Evolutionary conservation across 306 rosid genomes (phyloP).

Genomic region (Prinsepia uniflora): DNA sequence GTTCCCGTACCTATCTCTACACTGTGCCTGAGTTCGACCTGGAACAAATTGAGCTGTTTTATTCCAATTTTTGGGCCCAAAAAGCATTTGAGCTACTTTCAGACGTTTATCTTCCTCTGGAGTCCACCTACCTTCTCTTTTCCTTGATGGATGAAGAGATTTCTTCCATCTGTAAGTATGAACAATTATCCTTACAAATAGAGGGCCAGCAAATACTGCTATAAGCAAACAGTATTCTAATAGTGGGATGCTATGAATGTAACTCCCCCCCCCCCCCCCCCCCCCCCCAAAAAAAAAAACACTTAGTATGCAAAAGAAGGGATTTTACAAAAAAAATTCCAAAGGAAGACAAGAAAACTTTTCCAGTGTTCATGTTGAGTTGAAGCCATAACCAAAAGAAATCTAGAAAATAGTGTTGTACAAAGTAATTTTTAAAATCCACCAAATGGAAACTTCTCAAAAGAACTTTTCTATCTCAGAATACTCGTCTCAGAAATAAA

Average conservation of each 20-base stretch:
- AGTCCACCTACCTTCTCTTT: constrained; percentile 64
- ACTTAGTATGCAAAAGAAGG: background rate
- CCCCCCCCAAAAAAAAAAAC: too few relatives aligned
- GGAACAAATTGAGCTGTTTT: constrained; percentile 79
- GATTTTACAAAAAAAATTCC: background rate
- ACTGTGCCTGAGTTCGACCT: constrained; percentile 87
- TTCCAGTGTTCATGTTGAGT: background rate
- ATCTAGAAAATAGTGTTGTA: background rate
- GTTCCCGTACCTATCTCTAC: constrained; percentile 82
- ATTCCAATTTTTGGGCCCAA: constrained; percentile 85
- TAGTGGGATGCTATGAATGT: background rate
- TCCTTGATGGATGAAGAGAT: constrained; percentile 65
- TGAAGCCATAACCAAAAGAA: background rate
- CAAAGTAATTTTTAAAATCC: background rate
- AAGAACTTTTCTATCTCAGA: background rate
- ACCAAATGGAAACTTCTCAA: background rate
- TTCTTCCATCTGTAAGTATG: constrained; percentile 72
- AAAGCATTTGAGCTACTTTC: constrained; percentile 78
- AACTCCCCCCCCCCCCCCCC: too few relatives aligned
- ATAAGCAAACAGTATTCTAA: background rate
- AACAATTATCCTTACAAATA: constrained; percentile 5
- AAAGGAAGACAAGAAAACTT: background rate
- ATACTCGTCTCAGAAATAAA: too few relatives aligned
- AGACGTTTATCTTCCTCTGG: constrained; percentile 70
- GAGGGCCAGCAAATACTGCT: background rate